Evolutionary conservation across 2,329 filamentous ascomycete genomes (phyloP), one percentile per base, ranked within the genome.

Genomic region (Cercospora sp.): DNA sequence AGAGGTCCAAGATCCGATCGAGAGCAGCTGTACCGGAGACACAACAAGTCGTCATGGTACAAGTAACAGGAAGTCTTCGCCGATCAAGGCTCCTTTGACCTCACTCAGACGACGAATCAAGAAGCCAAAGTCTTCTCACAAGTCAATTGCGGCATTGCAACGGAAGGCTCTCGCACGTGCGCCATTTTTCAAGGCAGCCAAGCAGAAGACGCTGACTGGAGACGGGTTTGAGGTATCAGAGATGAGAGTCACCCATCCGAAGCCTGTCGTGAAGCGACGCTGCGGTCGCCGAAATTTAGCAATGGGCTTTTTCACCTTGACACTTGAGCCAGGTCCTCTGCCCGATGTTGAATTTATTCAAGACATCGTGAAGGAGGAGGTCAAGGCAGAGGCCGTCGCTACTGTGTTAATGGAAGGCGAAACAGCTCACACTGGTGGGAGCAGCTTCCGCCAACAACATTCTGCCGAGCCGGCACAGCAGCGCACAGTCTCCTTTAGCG

Each of bases 341-440:
- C 75, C 75, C n/a, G 72, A 73, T 3, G 74, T 76, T 2, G 42
- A 67, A 2, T 75, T 76, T 55, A 33, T 30, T 33, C 57, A n/a
- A 63, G 65, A 36, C 23, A 26, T 57, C 23, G 60, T 30, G 45
- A 51, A 13, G 39, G 60, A 36, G 31, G 30, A 10, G 60, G 64
- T 26, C 30, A 31, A 20, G 18, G 13, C 28, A 20, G 23, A 12
- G 3, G 53, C 5, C n/a, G 30, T 3, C 7, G 18, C 10, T 4
- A 13, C 16, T 13, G 26, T 12, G 9, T 20, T 1, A 9, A 36
- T 9, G 12, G 28, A 36, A 23, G 55, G 16, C 7, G 23, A 23
- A 28, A 16, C 20, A 30, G 5, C 6, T 8, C 13, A 28, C 23
- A n/a, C 23, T 30, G 23, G 48, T 12, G 48, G 28, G 10, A 55